phyloP scores from a whole-genome alignment of 768 basidiomycete species.

The Suillus subaureus region DNA sequence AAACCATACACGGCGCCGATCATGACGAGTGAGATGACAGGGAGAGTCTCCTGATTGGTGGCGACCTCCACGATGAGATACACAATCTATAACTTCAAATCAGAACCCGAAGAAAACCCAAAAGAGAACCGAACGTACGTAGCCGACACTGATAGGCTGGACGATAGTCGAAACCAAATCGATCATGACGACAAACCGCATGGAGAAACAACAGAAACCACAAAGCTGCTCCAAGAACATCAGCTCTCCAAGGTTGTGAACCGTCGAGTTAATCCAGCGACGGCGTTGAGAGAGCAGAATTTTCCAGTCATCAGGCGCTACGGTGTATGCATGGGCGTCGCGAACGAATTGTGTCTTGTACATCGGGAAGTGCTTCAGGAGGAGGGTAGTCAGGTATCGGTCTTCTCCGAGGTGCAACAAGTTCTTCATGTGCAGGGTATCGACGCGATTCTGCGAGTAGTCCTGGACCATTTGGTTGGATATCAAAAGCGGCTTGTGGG shows the following conservation, averaged over 20 bases:
- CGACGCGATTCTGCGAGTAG: conserved; percentile 95
- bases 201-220: conserved; percentile 98
- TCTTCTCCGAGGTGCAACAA: conserved; percentile 97
- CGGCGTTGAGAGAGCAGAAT: conserved; percentile 94
- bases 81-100: conserved; percentile 57
- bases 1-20: conserved; percentile 94
- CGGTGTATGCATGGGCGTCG: conserved; percentile 92
- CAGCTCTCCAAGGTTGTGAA: conserved; percentile 95
- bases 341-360: conserved; percentile 96
- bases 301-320: conserved; percentile 95
- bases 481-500: conserved; percentile 92
- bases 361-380: conserved; percentile 93
- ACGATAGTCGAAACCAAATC: conserved; percentile 88
- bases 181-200: conserved; percentile 98
- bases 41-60: conserved; percentile 66
- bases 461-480: conserved; percentile 89
- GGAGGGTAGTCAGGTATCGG: conserved; percentile 94
- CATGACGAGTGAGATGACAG: conserved; percentile 85
- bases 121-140: conserved; percentile 56
- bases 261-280: conserved; percentile 99
- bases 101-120: neutral
- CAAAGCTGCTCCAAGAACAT: conserved; percentile 90
- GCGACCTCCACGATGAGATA: conserved; percentile 85
- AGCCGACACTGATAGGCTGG: conserved; percentile 85
- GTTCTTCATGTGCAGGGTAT: conserved; percentile 99